Percentiles rank a stretch among this genome's conserved stretches.
These are phyloP conservation scores for Cladophialophora carrionii DNA, from an alignment of 2,329 filamentous ascomycete species.

Conservation along the genomic window DNA sequence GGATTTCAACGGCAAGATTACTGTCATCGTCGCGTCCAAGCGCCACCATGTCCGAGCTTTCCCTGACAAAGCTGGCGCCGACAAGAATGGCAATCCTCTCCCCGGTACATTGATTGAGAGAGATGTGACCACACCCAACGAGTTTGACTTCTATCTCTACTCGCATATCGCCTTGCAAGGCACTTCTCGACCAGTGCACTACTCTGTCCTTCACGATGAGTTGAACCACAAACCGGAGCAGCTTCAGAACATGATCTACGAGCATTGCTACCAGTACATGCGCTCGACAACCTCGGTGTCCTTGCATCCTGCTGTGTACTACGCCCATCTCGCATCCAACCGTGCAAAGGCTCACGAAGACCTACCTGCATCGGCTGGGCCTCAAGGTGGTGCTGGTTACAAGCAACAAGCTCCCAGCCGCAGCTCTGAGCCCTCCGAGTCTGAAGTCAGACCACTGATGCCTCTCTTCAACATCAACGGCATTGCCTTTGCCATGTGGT, in stretches of 20 bases:
- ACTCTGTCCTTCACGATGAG: conserved; percentile 86
- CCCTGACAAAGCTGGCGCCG: conserved; percentile 64
- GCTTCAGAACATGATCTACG: conserved; percentile 86
- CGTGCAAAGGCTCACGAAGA: conserved; percentile 77
- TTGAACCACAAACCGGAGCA: conserved; percentile 67
- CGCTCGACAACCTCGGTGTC: conserved; percentile 92
- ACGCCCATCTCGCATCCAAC: conserved; percentile 84
- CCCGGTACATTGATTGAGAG: conserved; percentile 86
- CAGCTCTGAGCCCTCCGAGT: conserved; percentile 39
- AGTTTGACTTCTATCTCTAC: conserved; percentile 82
- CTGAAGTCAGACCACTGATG: conserved; percentile 43
- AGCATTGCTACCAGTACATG: conserved; percentile 91
- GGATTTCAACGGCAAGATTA: conserved; percentile 66
- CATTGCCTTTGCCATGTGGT: conserved; percentile 47
- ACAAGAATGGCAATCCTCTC: conserved; percentile 78
- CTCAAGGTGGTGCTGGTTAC: conserved; percentile 46
- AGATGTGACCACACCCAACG: conserved; percentile 87
- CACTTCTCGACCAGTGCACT: conserved; percentile 88
- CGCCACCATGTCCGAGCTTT: conserved; percentile 94
- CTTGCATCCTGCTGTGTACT: conserved; percentile 85
- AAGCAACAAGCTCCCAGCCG: conserved; percentile 41
- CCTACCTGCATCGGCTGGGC: conserved; percentile 46
- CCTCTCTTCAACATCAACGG: conserved; percentile 40
- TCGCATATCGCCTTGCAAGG: conserved; percentile 85
- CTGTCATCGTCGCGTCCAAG: conserved; percentile 87